Base-by-base conservation (phyloP, 108 stramenopile species). In the Nitzschia sp. region DNA sequence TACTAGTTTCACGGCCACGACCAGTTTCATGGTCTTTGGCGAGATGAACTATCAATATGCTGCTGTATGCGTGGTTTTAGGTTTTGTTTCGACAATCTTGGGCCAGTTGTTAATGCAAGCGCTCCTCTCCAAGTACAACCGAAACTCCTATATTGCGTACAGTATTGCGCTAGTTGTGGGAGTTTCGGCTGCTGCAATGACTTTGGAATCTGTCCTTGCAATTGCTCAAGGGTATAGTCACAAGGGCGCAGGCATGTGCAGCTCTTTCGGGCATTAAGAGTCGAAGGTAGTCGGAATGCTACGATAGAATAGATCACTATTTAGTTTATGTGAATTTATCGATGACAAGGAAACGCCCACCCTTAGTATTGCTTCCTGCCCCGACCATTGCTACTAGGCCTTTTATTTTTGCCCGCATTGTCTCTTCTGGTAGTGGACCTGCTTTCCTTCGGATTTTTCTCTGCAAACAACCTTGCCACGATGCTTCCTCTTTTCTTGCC, bases 1-100 rank as follows among this genome's bases (percentile, higher is more conserved):
- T 73, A 95, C 94, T 18, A 86, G 87, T 47, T 83, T 85, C 54
- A 88, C 93, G 5, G 89, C 90, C 19, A 85, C 93, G 0, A 84
- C 89, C 1, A 84, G 82, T 36, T 94, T 84, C 68, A 68, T 79
- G 17, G 85, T 86, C 3, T 92, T 87, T 74, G 93, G 90, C 4
- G 66, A 89, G 3, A 25, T 92, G 57, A 26, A 69, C 28, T 48
- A 24, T 3, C 90, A 92, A 63, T 94, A 94, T 64, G 90, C 82
- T 1, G 38, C 72, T 23, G 64, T 77, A 3, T 77, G 91, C 48
- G 73, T 85, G n/a, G 46, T 83, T 4, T 55, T 92, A 24, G 93
- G 93, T 1, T 75, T 92, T 34, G 18, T 67, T 28, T 81, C 89
- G 2, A 91, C 93, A 2, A 65, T 70, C 5, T 68, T 87, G 19